These are phyloP conservation scores for Penicillium soppii DNA, from an alignment of 495 filamentous ascomycete genomes.

Conservation along the genomic window DNA sequence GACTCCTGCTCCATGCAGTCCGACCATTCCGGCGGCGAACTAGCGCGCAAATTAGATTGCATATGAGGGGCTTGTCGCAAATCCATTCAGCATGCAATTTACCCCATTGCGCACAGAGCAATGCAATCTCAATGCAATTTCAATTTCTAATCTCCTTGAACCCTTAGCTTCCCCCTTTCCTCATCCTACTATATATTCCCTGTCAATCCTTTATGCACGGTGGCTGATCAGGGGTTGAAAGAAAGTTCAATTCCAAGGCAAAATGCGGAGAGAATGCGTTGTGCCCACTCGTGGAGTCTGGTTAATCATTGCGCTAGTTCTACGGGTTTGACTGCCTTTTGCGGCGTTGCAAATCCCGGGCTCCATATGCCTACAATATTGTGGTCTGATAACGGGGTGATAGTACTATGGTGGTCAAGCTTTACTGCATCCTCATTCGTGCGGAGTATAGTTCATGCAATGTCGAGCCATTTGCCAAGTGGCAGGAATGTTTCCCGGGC, in stretches of 20 bases:
- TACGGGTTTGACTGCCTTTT: neutral
- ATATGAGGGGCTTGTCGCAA: neutral
- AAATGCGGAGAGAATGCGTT: constrained; percentile 2
- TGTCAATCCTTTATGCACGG: too few species aligned
- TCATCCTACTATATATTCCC: too few species aligned
- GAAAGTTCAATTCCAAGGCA: neutral
- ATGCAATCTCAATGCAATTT: too few species aligned
- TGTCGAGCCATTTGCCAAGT: neutral
- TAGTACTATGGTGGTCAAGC: too few species aligned
- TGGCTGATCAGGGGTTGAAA: constrained; percentile 6
- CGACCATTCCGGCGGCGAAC: neutral
- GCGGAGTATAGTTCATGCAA: constrained; percentile 2
- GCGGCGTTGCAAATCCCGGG: constrained; percentile 1
- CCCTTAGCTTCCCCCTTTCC: too few species aligned
- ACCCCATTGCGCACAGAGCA: neutral
- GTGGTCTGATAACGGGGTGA: neutral
- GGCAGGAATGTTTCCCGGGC: too few species aligned
- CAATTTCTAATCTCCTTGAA: neutral
- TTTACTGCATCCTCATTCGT: neutral
- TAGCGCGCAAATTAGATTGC: constrained; percentile 6
- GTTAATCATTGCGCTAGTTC: neutral
- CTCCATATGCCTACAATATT: neutral
- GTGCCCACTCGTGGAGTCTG: neutral
- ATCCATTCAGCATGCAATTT: neutral
- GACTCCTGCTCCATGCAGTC: neutral